Evolutionary conservation across 192 early-diverging fungal genomes (phyloP).

Genomic region (Hyaloraphidium curvatum): DNA sequence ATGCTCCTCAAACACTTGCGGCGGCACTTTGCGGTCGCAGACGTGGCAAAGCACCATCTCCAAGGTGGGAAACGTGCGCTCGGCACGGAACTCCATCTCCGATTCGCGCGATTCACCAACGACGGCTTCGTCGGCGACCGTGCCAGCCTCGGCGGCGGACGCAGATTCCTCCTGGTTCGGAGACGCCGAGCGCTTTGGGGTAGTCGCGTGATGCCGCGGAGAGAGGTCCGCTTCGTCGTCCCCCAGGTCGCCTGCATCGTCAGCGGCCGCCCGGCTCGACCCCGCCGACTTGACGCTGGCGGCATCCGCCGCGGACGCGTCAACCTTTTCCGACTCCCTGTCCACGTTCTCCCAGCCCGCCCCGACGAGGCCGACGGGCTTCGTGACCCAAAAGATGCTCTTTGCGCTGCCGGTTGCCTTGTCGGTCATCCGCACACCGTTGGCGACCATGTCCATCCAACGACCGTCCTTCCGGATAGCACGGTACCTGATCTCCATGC

Average conservation of each 20-base stretch:
- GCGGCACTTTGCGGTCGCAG: slow-evolving; percentile 52
- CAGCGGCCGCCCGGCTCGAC: neutral
- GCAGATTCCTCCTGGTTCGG: slow-evolving; percentile 7
- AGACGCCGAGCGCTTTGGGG: neutral
- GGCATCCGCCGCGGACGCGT: neutral
- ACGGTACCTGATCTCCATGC: slow-evolving; percentile 45
- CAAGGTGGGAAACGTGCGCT: neutral
- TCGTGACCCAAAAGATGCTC: slow-evolving; percentile 61
- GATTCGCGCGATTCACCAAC: neutral
- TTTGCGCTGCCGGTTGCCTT: slow-evolving; percentile 28
- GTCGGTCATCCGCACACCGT: slow-evolving; percentile 59
- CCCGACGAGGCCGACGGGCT: slow-evolving; percentile 29
- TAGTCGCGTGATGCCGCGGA: neutral
- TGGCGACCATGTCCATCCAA: slow-evolving; percentile 56
- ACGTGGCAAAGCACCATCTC: slow-evolving; percentile 39
- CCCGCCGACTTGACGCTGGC: slow-evolving; percentile 2
- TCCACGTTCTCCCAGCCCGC: slow-evolving; percentile 21
- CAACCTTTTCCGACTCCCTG: neutral
- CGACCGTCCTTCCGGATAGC: slow-evolving; percentile 25
- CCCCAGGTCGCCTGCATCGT: neutral
- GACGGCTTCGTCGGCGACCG: slow-evolving; percentile 11
- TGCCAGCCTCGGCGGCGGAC: slow-evolving; percentile 9
- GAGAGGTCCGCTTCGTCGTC: neutral
- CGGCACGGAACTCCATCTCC: neutral
- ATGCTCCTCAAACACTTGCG: slow-evolving; percentile 55